phyloP scores from a whole-genome alignment of 768 basidiomycete genomes.

The Lentinula aciculospora region DNA sequence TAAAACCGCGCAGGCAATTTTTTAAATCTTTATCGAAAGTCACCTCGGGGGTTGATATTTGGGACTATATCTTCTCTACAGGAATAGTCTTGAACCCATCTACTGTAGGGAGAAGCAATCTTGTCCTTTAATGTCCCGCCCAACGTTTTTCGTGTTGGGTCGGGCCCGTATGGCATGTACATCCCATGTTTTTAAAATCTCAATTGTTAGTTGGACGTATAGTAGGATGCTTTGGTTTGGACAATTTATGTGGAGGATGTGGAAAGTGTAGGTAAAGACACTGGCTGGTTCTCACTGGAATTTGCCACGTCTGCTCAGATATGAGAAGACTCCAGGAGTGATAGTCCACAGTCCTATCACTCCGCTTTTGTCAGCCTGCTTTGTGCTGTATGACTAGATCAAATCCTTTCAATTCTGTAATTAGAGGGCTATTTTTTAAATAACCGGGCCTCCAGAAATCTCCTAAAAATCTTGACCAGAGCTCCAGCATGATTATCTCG shows the following conservation, averaged over 20 bases:
- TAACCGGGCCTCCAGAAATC: not conserved
- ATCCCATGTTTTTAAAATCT: not conserved
- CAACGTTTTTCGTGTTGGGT: not conserved
- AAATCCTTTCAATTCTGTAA: not conserved
- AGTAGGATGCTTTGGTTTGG: not conserved
- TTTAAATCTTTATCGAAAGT: not conserved
- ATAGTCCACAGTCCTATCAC: too few relatives aligned
- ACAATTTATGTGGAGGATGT: not conserved
- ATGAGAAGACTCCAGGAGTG: too few relatives aligned
- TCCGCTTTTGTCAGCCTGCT: too few relatives aligned
- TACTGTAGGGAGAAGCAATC: not conserved
- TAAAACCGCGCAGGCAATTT: not conserved
- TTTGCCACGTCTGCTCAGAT: too few relatives aligned
- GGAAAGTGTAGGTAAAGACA: not conserved
- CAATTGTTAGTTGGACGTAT: too few relatives aligned
- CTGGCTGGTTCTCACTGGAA: too few relatives aligned
- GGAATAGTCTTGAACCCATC: not conserved
- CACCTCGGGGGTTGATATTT: conserved; percentile 4
- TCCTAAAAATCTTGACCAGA: not conserved
- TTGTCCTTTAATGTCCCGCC: not conserved
- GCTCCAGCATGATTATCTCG: not conserved
- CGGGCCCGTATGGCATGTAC: conserved; percentile 5
- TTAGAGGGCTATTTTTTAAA: not conserved
- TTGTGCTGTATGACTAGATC: too few relatives aligned
- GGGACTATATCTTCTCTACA: not conserved